phyloP scores from a whole-genome alignment of 139 green algal species.

The Chlamydomonas sphaeroides region DNA sequence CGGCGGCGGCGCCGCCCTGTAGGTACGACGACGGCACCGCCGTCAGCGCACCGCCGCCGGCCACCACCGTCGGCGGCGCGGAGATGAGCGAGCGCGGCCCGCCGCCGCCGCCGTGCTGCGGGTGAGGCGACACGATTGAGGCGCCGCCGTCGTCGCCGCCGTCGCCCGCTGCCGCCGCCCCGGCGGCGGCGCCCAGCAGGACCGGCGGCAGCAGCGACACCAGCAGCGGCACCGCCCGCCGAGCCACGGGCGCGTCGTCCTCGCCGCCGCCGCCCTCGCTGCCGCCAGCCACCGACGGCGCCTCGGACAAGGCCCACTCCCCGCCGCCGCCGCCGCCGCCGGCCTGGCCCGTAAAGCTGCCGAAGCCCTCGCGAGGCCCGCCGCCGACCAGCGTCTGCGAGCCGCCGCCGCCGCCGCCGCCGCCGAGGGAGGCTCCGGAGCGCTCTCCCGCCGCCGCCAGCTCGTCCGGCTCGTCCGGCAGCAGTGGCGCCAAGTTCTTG shows the following conservation, averaged over 20 bases:
- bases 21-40: slow-evolving; percentile 24
- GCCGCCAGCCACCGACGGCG: too few species aligned
- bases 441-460: background rate
- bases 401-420: too few species aligned
- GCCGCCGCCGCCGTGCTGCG: too few species aligned
- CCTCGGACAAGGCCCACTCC: too few species aligned
- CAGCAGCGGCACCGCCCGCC: background rate
- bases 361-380: too few species aligned
- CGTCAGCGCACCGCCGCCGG: slow-evolving; percentile 21
- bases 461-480: too few species aligned
- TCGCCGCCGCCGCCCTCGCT: background rate
- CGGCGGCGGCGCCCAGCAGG: background rate
- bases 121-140: background rate
- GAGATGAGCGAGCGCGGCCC: background rate
- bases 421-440: background rate
- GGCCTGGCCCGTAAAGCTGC: too few species aligned
- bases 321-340: too few species aligned
- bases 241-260: background rate
- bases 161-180: background rate
- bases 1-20: background rate
- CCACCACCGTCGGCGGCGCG: slow-evolving; percentile 2
- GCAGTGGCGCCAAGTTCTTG: too few species aligned
- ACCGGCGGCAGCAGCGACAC: slow-evolving; percentile 33
- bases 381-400: too few species aligned
- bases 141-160: background rate